Evolutionary conservation across 805 yeast species (phyloP).

Genomic region (Zygoascus biomembranicola): DNA sequence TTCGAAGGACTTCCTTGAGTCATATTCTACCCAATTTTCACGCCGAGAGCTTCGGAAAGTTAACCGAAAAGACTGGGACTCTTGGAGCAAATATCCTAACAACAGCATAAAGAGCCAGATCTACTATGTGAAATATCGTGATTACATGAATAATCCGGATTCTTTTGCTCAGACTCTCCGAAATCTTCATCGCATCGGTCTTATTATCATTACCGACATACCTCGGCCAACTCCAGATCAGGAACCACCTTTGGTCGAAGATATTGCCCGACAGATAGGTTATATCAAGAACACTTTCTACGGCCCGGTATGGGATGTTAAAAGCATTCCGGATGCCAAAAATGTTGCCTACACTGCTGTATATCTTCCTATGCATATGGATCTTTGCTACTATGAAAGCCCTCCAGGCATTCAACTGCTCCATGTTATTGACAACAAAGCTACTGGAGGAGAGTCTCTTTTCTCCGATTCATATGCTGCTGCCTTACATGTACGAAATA

Average conservation of each 20-base stretch:
- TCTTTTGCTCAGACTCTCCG: conserved; percentile 34
- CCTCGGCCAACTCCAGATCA: conserved; percentile 34
- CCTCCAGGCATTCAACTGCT: conserved; percentile 74
- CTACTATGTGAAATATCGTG: conserved; percentile 28
- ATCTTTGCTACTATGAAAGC: conserved; percentile 64
- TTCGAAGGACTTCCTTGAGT: conserved; percentile 39
- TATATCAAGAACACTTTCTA: conserved; percentile 64
- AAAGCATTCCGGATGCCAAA: conserved; percentile 42
- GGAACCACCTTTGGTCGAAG: conserved; percentile 29
- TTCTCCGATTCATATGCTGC: conserved; percentile 67
- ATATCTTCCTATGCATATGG: conserved; percentile 69
- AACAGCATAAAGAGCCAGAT: conserved; percentile 19
- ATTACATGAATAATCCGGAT: conserved; percentile 32
- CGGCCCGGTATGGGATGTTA: conserved; percentile 64
- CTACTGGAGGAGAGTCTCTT: conserved; percentile 58
- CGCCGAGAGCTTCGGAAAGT: conserved; percentile 30
- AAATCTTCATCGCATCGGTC: conserved; percentile 47
- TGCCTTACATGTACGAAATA: conserved; percentile 44
- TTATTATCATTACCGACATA: conserved; percentile 45
- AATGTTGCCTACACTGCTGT: conserved; percentile 63
- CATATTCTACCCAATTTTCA: conserved; percentile 32
- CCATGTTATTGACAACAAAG: conserved; percentile 40
- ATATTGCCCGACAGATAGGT: conserved; percentile 49
- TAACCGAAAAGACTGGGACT: conserved; percentile 21
- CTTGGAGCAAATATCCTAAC: conserved; percentile 2